Conservation (phyloP, 2,329 filamentous ascomycete genomes). For the Curvularia sp. region DNA sequence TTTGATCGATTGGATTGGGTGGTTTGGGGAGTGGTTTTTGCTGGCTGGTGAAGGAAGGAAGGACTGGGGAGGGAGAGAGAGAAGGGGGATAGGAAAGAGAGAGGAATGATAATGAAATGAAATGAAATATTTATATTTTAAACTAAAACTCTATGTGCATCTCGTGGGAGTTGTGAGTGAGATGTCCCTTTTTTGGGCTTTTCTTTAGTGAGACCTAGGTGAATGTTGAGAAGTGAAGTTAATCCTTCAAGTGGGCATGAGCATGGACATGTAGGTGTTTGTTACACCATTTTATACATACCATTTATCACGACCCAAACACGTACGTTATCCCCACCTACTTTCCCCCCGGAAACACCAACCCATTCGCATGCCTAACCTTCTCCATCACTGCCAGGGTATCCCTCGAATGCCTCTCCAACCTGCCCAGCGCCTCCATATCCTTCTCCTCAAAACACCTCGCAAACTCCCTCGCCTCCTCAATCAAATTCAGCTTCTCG, state of each 20-base stretch:
- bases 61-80: too few species aligned
- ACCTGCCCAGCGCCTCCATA: slow-evolving; percentile 43
- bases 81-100: too few species aligned
- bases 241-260: not conserved
- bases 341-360: slow-evolving; percentile 48
- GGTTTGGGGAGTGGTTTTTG: too few species aligned
- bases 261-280: not conserved
- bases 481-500: slow-evolving; percentile 54
- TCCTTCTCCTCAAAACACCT: slow-evolving; percentile 53
- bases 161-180: not conserved
- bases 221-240: not conserved
- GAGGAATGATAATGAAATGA: not conserved
- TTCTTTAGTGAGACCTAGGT: too few species aligned
- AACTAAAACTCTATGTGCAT: not conserved
- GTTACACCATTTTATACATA: not conserved
- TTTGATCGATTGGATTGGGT: too few species aligned
- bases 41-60: too few species aligned
- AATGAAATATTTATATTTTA: not conserved
- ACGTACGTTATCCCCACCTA: slow-evolving; percentile 5
- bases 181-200: not conserved
- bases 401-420: slow-evolving; percentile 52
- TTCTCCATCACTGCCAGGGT: slow-evolving; percentile 54
- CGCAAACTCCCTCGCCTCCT: slow-evolving; percentile 57
- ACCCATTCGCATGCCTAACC: slow-evolving; percentile 54
- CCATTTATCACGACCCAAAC: too few species aligned